Percentiles rank a stretch among this genome's conserved stretches.
Conservation (phyloP, 1,284 basidiomycete genomes). For the Irpex lacteus region DNA sequence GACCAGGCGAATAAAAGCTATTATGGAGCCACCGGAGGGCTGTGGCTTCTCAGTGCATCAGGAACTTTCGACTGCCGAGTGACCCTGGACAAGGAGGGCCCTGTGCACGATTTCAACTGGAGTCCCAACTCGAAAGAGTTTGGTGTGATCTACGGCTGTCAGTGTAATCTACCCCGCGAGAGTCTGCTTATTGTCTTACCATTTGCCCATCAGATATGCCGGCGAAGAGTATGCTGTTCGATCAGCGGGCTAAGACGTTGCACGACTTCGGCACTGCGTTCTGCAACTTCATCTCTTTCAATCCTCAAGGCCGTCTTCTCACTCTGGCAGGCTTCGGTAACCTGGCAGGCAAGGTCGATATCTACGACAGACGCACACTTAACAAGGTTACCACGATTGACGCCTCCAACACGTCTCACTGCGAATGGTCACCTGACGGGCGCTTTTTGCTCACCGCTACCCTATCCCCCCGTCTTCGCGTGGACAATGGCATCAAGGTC, state of each 20-base stretch:
- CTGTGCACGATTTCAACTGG: slow-evolving; percentile 96
- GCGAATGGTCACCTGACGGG: slow-evolving; percentile 95
- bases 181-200: neutral
- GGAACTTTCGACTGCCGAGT: slow-evolving; percentile 95
- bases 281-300: slow-evolving; percentile 92
- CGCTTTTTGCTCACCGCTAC: slow-evolving; percentile 93
- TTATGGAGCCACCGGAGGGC: slow-evolving; percentile 92
- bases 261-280: slow-evolving; percentile 91
- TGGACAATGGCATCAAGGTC: slow-evolving; percentile 96
- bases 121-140: slow-evolving; percentile 98
- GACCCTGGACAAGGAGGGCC: slow-evolving; percentile 93
- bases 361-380: slow-evolving; percentile 87
- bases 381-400: slow-evolving; percentile 86
- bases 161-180: slow-evolving; percentile 31
- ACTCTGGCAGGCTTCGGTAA: slow-evolving; percentile 96
- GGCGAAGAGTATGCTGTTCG: slow-evolving; percentile 89
- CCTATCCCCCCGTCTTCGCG: slow-evolving; percentile 88
- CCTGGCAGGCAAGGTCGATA: slow-evolving; percentile 88
- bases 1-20: slow-evolving; percentile 98
- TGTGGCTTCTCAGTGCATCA: slow-evolving; percentile 93
- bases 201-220: slow-evolving; percentile 74
- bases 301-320: slow-evolving; percentile 89
- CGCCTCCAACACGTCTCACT: slow-evolving; percentile 90
- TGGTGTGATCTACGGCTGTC: slow-evolving; percentile 93
- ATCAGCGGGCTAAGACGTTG: slow-evolving; percentile 84